Evolutionary conservation across 2,329 filamentous ascomycete species (phyloP).

Genomic region (Cadophora sp.): DNA sequence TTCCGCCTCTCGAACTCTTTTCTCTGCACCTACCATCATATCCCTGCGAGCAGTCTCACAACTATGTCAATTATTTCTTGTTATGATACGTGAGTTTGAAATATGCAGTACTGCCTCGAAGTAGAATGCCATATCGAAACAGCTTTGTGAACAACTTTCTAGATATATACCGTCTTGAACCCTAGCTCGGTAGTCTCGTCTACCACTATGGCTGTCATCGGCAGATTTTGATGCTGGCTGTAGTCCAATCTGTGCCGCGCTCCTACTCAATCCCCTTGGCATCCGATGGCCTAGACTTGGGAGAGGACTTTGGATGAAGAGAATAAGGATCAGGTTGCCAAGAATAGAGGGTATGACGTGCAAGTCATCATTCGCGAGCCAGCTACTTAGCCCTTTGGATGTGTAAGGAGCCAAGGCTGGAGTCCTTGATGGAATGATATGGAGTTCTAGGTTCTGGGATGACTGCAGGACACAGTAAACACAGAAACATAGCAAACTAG

Average conservation of each 20-base stretch:
- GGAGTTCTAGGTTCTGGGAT: not conserved
- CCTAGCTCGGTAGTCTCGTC: too few species aligned
- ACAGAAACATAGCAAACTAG: not conserved
- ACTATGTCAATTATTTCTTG: too few species aligned
- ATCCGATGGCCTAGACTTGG: conserved; percentile 5
- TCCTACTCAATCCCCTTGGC: too few species aligned
- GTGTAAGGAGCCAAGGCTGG: not conserved
- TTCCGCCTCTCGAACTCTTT: not conserved
- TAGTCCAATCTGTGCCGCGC: too few species aligned
- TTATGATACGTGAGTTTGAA: too few species aligned
- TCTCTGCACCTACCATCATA: conserved; percentile 4
- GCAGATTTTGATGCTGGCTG: too few species aligned
- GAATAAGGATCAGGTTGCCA: too few species aligned
- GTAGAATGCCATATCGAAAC: not conserved
- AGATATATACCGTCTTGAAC: too few species aligned
- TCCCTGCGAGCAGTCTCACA: not conserved
- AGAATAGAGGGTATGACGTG: too few species aligned
- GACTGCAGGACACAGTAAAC: not conserved
- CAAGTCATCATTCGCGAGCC: not conserved
- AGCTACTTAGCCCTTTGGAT: not conserved
- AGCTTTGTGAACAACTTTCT: not conserved
- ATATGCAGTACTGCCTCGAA: not conserved
- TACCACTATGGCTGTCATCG: too few species aligned
- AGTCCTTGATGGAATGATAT: too few species aligned
- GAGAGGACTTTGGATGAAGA: not conserved